A percentile compares a stretch with the other conserved stretches of the same genome.
Evolutionary conservation across 306 rosid genomes (phyloP).

Genomic region (Corylus avellana): DNA sequence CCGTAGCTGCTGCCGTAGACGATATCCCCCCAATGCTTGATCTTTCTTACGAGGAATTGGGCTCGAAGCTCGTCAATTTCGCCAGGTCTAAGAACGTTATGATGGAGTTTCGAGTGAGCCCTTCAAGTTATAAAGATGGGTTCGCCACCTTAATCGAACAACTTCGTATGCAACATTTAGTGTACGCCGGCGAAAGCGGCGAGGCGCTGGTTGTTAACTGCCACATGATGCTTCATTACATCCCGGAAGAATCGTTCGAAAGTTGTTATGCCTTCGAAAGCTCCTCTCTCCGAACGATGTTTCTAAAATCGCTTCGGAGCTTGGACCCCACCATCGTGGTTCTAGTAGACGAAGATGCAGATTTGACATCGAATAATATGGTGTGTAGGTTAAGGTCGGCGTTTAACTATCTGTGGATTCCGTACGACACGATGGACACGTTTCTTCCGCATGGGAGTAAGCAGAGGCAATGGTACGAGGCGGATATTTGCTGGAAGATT

Average conservation of each 20-base stretch:
- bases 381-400: conserved; percentile 71
- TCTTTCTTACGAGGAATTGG: conserved; percentile 72
- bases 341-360: conserved; percentile 83
- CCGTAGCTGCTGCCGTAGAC: conserved; percentile 40
- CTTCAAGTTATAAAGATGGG: conserved; percentile 63
- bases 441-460: conserved; percentile 67
- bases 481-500: conserved; percentile 79
- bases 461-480: conserved; percentile 92
- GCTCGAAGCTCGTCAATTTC: conserved; percentile 64
- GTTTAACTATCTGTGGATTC: conserved; percentile 91
- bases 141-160: conserved; percentile 66
- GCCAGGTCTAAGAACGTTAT: conserved; percentile 64
- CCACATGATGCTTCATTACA: conserved; percentile 91
- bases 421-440: conserved; percentile 82
- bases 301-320: conserved; percentile 56
- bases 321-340: conserved; percentile 71
- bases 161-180: conserved; percentile 58
- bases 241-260: conserved; percentile 65
- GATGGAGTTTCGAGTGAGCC: conserved; percentile 66
- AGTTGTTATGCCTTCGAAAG: conserved; percentile 9
- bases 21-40: conserved; percentile 73
- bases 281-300: conserved; percentile 55
- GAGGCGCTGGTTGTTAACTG: conserved; percentile 81
- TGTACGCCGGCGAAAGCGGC: conserved; percentile 32
- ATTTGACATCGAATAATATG: conserved; percentile 63